These are phyloP conservation scores for Didymosphaeria variabile DNA, from an alignment of 2,329 filamentous ascomycete species.

Conservation along the genomic window DNA sequence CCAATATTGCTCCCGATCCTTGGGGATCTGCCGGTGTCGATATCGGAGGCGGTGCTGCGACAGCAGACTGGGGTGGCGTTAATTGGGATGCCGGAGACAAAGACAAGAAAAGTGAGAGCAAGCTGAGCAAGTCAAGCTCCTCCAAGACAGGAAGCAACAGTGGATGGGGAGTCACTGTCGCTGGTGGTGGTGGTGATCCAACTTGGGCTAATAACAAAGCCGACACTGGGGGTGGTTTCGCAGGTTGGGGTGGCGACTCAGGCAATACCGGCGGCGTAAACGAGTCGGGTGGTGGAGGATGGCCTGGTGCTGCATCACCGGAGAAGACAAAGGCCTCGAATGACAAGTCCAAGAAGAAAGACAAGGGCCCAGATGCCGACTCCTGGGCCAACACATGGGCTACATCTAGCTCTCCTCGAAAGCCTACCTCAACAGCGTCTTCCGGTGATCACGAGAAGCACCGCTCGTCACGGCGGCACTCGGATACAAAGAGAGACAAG, in stretches of 20 bases:
- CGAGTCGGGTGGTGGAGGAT: neutral
- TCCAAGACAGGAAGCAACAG: neutral
- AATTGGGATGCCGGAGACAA: neutral
- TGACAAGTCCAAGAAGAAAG: neutral
- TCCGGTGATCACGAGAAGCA: slow-evolving; percentile 2
- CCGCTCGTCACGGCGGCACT: slow-evolving; percentile 1
- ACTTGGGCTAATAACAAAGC: neutral
- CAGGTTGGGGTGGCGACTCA: neutral
- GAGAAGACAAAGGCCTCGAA: neutral
- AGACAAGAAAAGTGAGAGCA: neutral
- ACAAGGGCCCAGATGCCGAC: neutral
- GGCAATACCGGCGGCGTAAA: neutral
- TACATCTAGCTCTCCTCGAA: neutral
- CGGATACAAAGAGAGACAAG: neutral
- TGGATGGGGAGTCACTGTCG: neutral
- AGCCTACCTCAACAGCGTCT: neutral
- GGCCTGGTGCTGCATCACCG: neutral
- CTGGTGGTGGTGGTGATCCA: neutral
- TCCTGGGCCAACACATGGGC: neutral
- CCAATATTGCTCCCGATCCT: neutral
- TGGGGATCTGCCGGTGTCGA: neutral
- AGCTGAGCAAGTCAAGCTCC: neutral
- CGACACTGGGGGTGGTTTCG: neutral
- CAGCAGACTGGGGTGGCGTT: neutral
- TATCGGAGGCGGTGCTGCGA: neutral